These are phyloP conservation scores for Sporothrix curviconia DNA, from an alignment of 2,329 filamentous ascomycete genomes.

Conservation along the genomic window DNA sequence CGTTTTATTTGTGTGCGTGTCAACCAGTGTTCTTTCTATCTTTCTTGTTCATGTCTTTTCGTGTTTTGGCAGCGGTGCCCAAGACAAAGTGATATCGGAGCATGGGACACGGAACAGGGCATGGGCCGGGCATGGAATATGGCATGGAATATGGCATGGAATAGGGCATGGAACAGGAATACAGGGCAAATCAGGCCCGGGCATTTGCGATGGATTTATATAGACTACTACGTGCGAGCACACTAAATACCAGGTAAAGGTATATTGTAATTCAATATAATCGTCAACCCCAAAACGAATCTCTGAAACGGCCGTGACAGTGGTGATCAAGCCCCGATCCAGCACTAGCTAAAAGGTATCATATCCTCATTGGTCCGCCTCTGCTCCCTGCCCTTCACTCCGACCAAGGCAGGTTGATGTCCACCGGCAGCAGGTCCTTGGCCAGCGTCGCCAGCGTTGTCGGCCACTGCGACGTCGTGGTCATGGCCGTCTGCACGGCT, in stretches of 20 bases:
- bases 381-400: conserved; percentile 16
- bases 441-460: conserved; percentile 48
- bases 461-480: conserved; percentile 34
- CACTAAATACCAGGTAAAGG: background rate
- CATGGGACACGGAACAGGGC: background rate
- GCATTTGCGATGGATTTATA: background rate
- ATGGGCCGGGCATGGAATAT: background rate
- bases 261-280: background rate
- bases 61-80: background rate
- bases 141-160: background rate
- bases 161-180: background rate
- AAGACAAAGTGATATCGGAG: background rate
- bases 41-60: background rate
- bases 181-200: background rate
- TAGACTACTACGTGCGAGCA: conserved; percentile 9
- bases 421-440: conserved; percentile 44
- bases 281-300: background rate
- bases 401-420: conserved; percentile 47
- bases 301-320: background rate
- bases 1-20: background rate
- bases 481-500: conserved; percentile 20
- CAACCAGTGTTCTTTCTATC: background rate
- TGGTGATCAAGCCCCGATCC: no score
- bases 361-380: background rate
- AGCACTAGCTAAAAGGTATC: background rate